Conservation (phyloP, 768 basidiomycete species). For the Coprinopsis marcescibilis region DNA sequence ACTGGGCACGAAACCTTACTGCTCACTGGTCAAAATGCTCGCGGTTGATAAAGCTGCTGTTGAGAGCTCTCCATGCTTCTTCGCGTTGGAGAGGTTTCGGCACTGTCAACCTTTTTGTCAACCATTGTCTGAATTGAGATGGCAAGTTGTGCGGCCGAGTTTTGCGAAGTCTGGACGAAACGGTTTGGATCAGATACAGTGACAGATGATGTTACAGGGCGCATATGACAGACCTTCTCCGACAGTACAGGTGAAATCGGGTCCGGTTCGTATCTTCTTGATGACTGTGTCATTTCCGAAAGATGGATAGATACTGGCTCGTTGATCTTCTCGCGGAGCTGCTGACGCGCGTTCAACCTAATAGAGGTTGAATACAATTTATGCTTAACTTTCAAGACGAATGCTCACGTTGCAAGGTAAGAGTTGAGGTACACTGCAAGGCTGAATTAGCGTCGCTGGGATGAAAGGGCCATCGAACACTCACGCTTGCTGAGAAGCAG, state of each 20-base stretch:
- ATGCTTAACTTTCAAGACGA: not conserved
- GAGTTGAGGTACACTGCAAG: conserved; percentile 51
- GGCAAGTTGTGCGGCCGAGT: not conserved
- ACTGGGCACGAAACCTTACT: too few relatives aligned
- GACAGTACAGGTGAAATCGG: not conserved
- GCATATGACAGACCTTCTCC: too few relatives aligned
- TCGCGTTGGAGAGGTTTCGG: too few relatives aligned
- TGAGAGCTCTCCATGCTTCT: too few relatives aligned
- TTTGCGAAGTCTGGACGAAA: not conserved
- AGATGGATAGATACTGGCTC: not conserved
- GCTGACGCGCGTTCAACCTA: conserved; percentile 44
- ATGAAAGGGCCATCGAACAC: conserved; percentile 14
- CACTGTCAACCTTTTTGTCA: not conserved
- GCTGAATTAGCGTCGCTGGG: not conserved
- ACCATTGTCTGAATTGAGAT: not conserved
- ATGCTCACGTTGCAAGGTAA: conserved; percentile 40
- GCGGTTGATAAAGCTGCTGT: too few relatives aligned
- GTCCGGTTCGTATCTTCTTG: not conserved
- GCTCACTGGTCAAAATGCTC: too few relatives aligned
- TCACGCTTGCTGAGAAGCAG: conserved; percentile 48
- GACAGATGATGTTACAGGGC: too few relatives aligned
- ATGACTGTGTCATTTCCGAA: not conserved
- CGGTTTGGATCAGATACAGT: too few relatives aligned
- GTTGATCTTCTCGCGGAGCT: conserved; percentile 26
- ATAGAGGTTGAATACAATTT: not conserved